phyloP scores from a whole-genome alignment of 1,284 basidiomycete species.

The Leccinum griseonigrum region DNA sequence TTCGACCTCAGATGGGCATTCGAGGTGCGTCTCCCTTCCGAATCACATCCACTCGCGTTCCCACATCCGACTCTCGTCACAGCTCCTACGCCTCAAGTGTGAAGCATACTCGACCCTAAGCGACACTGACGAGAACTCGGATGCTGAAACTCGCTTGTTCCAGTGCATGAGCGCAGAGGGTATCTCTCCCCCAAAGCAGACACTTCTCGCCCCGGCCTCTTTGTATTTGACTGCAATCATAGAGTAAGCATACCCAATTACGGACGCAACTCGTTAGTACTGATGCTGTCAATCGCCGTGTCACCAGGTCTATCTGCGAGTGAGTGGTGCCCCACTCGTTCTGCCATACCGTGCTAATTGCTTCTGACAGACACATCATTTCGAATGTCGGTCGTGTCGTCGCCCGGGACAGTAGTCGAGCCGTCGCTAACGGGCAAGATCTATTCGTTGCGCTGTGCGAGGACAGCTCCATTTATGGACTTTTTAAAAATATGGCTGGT shows the following conservation, averaged over 20 bases:
- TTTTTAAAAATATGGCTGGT: constrained; percentile 86
- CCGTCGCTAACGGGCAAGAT: constrained; percentile 73
- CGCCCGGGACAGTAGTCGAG: constrained; percentile 79
- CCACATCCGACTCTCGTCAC: constrained; percentile 2
- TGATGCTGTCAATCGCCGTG: constrained; percentile 21
- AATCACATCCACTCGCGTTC: not conserved
- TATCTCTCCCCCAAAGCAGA: constrained; percentile 47
- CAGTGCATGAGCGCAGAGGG: constrained; percentile 52
- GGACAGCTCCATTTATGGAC: constrained; percentile 78
- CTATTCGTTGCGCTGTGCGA: constrained; percentile 85
- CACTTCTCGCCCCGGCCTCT: constrained; percentile 77
- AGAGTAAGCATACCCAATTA: constrained; percentile 60
- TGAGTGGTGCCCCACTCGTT: constrained; percentile 40
- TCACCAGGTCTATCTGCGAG: constrained; percentile 77
- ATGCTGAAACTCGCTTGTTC: constrained; percentile 58
- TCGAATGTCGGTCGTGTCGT: constrained; percentile 81
- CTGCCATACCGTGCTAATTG: constrained; percentile 4
- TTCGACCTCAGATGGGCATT: constrained; percentile 73
- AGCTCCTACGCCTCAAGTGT: constrained; percentile 80
- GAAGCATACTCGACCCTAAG: constrained; percentile 83
- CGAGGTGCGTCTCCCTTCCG: constrained; percentile 52
- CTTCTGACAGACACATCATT: constrained; percentile 66
- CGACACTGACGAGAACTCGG: constrained; percentile 73
- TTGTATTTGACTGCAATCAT: constrained; percentile 90
- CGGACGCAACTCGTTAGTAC: constrained; percentile 9